phyloP scores from a whole-genome alignment of 208 protist genomes.

The Acanthamoeba healyi region DNA sequence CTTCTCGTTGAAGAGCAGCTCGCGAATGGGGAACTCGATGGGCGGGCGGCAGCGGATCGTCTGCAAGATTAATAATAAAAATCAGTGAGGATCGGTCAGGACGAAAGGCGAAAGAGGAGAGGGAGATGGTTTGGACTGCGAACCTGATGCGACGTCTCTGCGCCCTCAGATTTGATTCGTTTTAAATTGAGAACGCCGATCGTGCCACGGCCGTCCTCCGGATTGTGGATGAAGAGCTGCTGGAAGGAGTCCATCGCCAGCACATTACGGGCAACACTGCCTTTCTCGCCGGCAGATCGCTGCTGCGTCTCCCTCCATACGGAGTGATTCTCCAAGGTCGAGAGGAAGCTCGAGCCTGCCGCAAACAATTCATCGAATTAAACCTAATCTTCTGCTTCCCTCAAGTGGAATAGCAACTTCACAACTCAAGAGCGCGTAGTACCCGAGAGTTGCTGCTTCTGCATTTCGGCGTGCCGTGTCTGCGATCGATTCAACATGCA shows the following conservation, averaged over 20 bases:
- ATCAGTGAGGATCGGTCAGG: background rate
- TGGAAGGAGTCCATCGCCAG: conserved; percentile 2
- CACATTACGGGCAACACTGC: background rate
- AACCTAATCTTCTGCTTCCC: too few species aligned
- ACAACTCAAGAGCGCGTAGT: too few species aligned
- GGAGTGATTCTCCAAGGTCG: background rate
- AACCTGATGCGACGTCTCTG: background rate
- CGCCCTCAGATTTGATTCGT: background rate
- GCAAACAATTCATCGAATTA: background rate
- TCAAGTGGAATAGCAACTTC: too few species aligned
- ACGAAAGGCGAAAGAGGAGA: background rate
- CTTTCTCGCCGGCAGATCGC: background rate
- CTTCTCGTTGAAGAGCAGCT: conserved; percentile 29
- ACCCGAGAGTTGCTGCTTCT: too few species aligned
- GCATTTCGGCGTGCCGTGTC: too few species aligned
- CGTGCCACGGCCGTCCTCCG: background rate
- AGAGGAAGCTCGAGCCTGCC: background rate
- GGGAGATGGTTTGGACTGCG: too few species aligned
- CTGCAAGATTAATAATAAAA: background rate
- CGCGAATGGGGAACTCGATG: background rate
- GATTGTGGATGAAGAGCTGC: conserved; percentile 30
- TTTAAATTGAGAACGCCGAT: conserved; percentile 38
- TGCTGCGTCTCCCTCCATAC: background rate
- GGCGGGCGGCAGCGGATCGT: background rate
- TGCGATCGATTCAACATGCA: too few species aligned